A percentile compares a stretch with the other conserved stretches of the same genome.
Evolutionary conservation across 805 yeast species (phyloP).

Genomic region (Candida orba): DNA sequence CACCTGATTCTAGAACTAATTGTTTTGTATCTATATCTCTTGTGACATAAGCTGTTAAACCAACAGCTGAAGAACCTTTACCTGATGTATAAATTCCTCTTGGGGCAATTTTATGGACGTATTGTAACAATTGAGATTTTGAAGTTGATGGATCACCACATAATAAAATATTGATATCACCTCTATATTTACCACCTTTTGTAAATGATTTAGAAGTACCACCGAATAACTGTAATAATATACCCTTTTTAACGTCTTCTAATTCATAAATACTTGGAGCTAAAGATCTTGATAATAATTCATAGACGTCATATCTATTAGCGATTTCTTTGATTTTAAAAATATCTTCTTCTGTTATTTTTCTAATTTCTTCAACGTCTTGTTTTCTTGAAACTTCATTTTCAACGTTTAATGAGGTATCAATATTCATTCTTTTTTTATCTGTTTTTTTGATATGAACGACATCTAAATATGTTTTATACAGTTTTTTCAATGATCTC

Average conservation of each 20-base stretch:
- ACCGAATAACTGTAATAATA: conserved; percentile 86
- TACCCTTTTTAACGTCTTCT: conserved; percentile 96
- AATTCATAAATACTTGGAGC: conserved; percentile 97
- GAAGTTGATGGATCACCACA: conserved; percentile 99
- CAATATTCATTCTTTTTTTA: conserved; percentile 72
- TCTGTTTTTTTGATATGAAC: conserved; percentile 88
- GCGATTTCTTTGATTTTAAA: conserved; percentile 55
- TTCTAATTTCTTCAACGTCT: conserved; percentile 73
- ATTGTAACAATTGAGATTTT: conserved; percentile 88
- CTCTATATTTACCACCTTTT: conserved; percentile 93
- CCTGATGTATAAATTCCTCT: conserved; percentile 98
- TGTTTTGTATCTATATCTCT: conserved; percentile 92
- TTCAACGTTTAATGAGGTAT: conserved; percentile 53
- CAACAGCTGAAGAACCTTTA: conserved; percentile 98
- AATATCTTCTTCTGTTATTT: conserved; percentile 62
- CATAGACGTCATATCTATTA: conserved; percentile 72
- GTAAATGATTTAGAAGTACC: conserved; percentile 85
- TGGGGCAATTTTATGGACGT: conserved; percentile 96
- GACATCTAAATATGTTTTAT: conserved; percentile 90
- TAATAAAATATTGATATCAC: conserved; percentile 83
- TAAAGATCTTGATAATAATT: conserved; percentile 76
- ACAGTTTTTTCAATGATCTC: conserved; percentile 74
- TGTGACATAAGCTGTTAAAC: conserved; percentile 94
- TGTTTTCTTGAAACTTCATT: conserved; percentile 45
- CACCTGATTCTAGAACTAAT: conserved; percentile 91